Base-by-base conservation (phyloP, 1,284 basidiomycete species). In the Leccinum subfulvum region DNA sequence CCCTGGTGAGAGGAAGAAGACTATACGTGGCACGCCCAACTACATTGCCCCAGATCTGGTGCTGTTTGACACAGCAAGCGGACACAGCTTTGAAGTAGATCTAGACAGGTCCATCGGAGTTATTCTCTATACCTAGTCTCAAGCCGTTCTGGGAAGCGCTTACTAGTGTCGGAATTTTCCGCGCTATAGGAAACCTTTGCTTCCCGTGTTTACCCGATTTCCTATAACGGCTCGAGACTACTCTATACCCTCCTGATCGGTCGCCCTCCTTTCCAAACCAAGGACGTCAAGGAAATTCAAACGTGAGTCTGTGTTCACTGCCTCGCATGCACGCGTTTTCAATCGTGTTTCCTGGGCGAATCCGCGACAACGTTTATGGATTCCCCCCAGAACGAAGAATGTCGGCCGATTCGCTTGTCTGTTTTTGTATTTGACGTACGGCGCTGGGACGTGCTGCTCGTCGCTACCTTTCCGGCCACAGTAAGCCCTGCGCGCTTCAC, bases 1-100 rank as follows among this genome's bases (percentile, higher is more conserved):
- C 74, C 92, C 92, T 10, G 96, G 96, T 1, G 97, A 99, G 76
- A 81, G 97, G 68, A 98, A 98, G 83, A 98, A 97, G 86, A 99
- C 97, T 0, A 97, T 98, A 57, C 98, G 97, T 71, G 97, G 97
- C 6, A 99, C 97, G 1, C 97, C 97, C 1, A 98, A 99, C 76
- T 98, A 99, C 76, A 98, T 99, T 68, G 97, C 97, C 0, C 97
- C 30, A 33, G 30, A 33, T 23, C 23, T 23, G 26, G 26, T 26
- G 26, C 80, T 99, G 64, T 98, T 98, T 75, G 95, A 98, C 75
- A 94, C 92, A 52, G 93, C 90, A 28, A 96, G 95, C 68, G 95
- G 97, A 0, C 97, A 99, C 77, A 95, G 93, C 74, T 99, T 98
- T 72, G 97, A 98, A 78, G 97, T 30, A 30, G 23, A 23, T 23